phyloP scores from a whole-genome alignment of 768 basidiomycete species.

The Clitopilus passeckerianus region DNA sequence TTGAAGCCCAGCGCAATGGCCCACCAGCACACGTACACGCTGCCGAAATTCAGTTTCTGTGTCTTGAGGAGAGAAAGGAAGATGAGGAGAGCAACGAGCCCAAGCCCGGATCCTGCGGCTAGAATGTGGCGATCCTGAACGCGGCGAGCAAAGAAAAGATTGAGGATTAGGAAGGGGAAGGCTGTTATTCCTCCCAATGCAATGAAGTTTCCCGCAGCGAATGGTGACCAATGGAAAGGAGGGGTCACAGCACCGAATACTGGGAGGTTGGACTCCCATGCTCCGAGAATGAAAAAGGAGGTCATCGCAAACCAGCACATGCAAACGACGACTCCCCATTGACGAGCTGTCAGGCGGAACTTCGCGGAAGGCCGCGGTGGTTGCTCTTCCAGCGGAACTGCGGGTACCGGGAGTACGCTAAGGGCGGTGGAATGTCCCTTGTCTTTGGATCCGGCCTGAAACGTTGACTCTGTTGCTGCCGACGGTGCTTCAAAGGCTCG shows the following conservation, averaged over 20 bases:
- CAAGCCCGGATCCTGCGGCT: conserved; percentile 44
- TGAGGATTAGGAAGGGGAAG: conserved; percentile 64
- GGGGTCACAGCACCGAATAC: conserved; percentile 42
- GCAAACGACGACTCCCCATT: conserved; percentile 51
- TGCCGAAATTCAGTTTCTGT: conserved; percentile 37
- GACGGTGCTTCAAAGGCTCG: not conserved
- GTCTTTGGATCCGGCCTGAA: not conserved
- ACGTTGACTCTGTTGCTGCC: not conserved
- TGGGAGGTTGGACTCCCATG: conserved; percentile 67
- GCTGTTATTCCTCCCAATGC: conserved; percentile 58
- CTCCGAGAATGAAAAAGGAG: conserved; percentile 65
- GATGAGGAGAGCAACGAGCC: conserved; percentile 46
- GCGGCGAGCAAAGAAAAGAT: conserved; percentile 51
- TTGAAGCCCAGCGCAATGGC: conserved; percentile 70
- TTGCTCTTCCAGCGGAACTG: conserved; percentile 4
- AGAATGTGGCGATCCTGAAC: conserved; percentile 60
- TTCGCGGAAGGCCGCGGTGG: not conserved
- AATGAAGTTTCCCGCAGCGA: conserved; percentile 65
- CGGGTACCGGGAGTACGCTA: conserved; percentile 21
- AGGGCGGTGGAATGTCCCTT: not conserved
- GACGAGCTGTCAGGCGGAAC: conserved; percentile 15
- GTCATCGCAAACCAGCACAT: conserved; percentile 73
- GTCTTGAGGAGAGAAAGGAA: conserved; percentile 41
- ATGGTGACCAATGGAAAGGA: conserved; percentile 52
- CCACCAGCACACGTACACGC: conserved; percentile 48